These are phyloP conservation scores for Aleurites moluccanus DNA, from an alignment of 441 rosid genomes.

Conservation along the genomic window DNA sequence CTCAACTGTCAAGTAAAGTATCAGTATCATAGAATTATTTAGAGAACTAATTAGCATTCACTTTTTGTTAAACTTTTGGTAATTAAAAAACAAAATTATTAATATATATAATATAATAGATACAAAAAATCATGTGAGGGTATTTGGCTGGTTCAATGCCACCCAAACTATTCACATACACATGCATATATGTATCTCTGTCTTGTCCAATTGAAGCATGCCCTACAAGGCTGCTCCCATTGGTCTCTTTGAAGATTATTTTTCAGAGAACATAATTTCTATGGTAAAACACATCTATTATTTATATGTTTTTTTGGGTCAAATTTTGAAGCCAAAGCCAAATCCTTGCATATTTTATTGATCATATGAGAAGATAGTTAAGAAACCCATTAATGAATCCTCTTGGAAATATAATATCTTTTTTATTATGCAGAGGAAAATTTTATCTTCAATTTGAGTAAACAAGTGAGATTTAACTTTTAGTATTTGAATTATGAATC, in stretches of 20 bases:
- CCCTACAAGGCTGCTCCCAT: constrained; percentile 20
- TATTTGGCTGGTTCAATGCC: constrained; percentile 28
- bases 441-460: no score
- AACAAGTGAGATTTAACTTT: no score
- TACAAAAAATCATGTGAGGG: constrained; percentile 33
- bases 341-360: not conserved
- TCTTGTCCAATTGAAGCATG: constrained; percentile 26
- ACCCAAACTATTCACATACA: constrained; percentile 21
- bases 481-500: no score
- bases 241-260: not conserved
- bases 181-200: constrained; percentile 4
- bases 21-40: not conserved
- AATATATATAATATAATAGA: not conserved
- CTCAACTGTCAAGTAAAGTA: not conserved
- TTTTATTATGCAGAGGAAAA: no score
- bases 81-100: not conserved
- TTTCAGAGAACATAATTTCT: not conserved
- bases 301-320: not conserved
- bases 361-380: no score
- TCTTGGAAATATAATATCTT: no score
- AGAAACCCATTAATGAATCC: no score
- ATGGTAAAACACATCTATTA: not conserved
- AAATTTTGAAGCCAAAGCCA: not conserved
- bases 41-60: not conserved
- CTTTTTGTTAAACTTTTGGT: not conserved